Conservation (phyloP, 257 asterid genomes). For the Avicennia marina region DNA sequence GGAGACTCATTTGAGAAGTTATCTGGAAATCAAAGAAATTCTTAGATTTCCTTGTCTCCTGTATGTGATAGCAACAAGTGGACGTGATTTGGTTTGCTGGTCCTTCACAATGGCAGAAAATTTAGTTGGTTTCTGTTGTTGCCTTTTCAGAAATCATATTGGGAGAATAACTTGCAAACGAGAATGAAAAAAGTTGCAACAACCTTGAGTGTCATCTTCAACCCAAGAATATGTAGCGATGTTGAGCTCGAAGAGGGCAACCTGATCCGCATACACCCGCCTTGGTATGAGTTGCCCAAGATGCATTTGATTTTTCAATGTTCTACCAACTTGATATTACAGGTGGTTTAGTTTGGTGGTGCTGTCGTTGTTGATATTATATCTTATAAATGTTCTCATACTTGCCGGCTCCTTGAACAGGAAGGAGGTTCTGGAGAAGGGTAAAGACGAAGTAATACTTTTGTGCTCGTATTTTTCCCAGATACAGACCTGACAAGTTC, state of each 20-base stretch:
- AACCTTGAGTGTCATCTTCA: conserved; percentile 57
- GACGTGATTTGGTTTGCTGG: conserved; percentile 1
- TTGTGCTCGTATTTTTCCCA: conserved; percentile 59
- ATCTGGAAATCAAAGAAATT: not conserved
- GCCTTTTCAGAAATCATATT: conserved; percentile 38
- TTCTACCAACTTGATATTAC: not conserved
- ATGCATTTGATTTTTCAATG: not conserved
- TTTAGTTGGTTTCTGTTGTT: conserved; percentile 9
- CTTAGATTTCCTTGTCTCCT: not conserved
- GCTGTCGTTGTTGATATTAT: not conserved
- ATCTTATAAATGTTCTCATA: conserved; percentile 9
- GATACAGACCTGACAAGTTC: conserved; percentile 26
- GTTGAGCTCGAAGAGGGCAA: conserved; percentile 73
- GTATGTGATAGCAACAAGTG: conserved; percentile 1
- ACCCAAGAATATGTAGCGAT: conserved; percentile 54
- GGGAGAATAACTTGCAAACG: conserved; percentile 28
- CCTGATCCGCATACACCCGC: conserved; percentile 52
- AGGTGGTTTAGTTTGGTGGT: not conserved
- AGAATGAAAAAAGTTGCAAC: conserved; percentile 28
- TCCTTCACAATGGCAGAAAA: conserved; percentile 11
- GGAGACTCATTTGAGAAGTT: conserved; percentile 1
- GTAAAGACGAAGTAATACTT: conserved; percentile 35
- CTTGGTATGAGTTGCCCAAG: conserved; percentile 60
- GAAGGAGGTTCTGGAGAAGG: conserved; percentile 58
- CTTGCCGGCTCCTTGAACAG: conserved; percentile 38